Base-by-base conservation (phyloP, 768 basidiomycete species). In the Suillus clintonianus region DNA sequence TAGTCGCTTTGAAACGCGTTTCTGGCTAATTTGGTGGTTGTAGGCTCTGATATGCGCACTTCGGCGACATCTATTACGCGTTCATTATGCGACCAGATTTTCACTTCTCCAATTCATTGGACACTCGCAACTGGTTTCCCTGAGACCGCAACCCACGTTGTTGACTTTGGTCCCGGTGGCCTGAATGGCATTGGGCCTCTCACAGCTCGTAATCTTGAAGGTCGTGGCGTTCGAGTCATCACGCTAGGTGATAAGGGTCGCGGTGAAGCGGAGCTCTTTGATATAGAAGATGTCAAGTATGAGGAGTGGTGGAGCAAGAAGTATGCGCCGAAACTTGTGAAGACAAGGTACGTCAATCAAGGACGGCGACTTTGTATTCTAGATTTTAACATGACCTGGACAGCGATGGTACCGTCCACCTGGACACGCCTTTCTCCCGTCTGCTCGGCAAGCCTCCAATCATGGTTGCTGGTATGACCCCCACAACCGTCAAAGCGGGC, bases 381-480 rank as follows among this genome's bases (percentile, higher is more conserved):
- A 27, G 4, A 45, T 64, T 53, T 62, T 58, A 3, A 68, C 62
- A 5, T 53, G 27, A 39, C 9, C 42, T 32, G 34, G 42, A 64
- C 19, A 97, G 93, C 68, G 95, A 99, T 77, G 97, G 97, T 41
- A 89, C 86, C 65, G 80, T 99, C 60, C 90, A 96, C 76, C 84
- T 99, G 70, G 95, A 99, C 76, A 98, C 97, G 0, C 91, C 95
- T 5, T 97, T 98, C 85, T 97, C 97, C 57, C 92, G 97, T 64
- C 85, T 99, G 50, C 78, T 99, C 48, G 94, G 95, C 70, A 99
- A 99, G 80, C 89, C 97, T 4, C 97, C 97, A 39, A 91, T 99
- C 78, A 99, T 99, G 97, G 95, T 99, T 43, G 97, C 96, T 56
- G 97, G 97, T 64, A 99, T 99, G 97, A 99, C 97, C 0, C 97